phyloP scores from a whole-genome alignment of 768 basidiomycete genomes.

The Psilocybe tampanensis region DNA sequence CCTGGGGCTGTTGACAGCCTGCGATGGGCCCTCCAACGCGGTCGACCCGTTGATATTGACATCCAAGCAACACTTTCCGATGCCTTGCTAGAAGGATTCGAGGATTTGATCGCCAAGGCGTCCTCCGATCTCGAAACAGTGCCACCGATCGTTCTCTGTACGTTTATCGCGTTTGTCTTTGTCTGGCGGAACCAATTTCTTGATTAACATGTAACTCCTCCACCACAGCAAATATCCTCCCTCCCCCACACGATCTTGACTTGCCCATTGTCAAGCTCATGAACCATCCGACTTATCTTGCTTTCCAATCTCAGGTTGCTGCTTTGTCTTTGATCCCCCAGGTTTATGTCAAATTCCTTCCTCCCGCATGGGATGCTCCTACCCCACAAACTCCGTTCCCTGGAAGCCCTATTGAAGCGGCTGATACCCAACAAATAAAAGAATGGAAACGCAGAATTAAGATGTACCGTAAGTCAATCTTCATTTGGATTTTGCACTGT shows the following conservation, averaged over 20 bases:
- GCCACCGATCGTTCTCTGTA: conserved; percentile 70
- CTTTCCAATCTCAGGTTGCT: conserved; percentile 73
- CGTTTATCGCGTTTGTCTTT: conserved; percentile 22
- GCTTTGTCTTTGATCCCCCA: conserved; percentile 76
- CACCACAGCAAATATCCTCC: conserved; percentile 70
- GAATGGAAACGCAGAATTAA: conserved; percentile 78
- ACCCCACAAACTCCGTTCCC: conserved; percentile 49
- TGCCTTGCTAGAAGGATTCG: conserved; percentile 60
- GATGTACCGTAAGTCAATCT: conserved; percentile 70
- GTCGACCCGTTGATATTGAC: conserved; percentile 71
- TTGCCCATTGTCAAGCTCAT: conserved; percentile 79
- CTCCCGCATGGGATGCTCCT: conserved; percentile 72
- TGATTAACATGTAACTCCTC: conserved; percentile 12
- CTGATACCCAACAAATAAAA: conserved; percentile 52
- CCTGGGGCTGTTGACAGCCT: conserved; percentile 57
- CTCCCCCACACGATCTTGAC: conserved; percentile 73
- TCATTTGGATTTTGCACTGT: background rate
- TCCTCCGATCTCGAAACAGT: conserved; percentile 45
- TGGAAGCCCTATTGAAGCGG: conserved; percentile 35
- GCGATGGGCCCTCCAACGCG: conserved; percentile 65
- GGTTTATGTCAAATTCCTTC: conserved; percentile 72
- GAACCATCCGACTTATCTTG: conserved; percentile 72
- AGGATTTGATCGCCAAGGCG: conserved; percentile 72
- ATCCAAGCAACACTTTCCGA: conserved; percentile 59
- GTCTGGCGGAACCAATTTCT: background rate